phyloP scores from a whole-genome alignment of 139 green algal species.

The Chlorella sp. region DNA sequence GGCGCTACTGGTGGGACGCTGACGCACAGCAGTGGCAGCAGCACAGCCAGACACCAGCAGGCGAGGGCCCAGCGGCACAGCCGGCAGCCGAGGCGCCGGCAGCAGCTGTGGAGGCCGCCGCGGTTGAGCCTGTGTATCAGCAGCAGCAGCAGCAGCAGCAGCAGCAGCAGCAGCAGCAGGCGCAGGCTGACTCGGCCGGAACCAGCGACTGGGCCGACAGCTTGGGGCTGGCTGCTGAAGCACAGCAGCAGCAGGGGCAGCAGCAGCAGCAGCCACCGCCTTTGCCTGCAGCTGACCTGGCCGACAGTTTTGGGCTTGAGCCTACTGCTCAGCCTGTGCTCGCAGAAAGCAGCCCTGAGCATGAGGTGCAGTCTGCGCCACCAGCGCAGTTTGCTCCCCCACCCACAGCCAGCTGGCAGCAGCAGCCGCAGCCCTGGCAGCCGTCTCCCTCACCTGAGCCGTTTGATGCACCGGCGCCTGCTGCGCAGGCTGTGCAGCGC shows the following conservation, averaged over 20 bases:
- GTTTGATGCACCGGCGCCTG: too few species aligned
- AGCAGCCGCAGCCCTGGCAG: slow-evolving; percentile 6
- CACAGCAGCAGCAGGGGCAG: not conserved
- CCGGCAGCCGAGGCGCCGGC: not conserved
- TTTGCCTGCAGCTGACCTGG: not conserved
- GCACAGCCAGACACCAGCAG: not conserved
- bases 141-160: not conserved
- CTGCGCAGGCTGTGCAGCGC: too few species aligned
- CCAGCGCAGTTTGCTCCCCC: too few species aligned
- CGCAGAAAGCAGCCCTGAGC: too few species aligned
- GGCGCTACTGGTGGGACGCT: slow-evolving; percentile 36
- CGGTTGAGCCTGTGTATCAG: not conserved
- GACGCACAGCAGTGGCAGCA: slow-evolving; percentile 25
- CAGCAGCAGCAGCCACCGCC: not conserved
- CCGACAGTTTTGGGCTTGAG: not conserved
- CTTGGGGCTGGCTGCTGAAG: not conserved
- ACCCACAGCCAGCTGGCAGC: not conserved
- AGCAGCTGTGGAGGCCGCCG: not conserved
- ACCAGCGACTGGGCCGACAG: slow-evolving; percentile 13
- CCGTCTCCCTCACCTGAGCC: not conserved
- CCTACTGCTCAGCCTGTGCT: too few species aligned
- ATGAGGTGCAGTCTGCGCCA: too few species aligned
- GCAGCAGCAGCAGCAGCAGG: not conserved
- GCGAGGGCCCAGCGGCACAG: not conserved
- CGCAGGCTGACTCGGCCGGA: not conserved